A percentile compares a stretch with the other conserved stretches of the same genome.
phyloP scores from a whole-genome alignment of 345 rosid genomes.

The Litchi chinensis region DNA sequence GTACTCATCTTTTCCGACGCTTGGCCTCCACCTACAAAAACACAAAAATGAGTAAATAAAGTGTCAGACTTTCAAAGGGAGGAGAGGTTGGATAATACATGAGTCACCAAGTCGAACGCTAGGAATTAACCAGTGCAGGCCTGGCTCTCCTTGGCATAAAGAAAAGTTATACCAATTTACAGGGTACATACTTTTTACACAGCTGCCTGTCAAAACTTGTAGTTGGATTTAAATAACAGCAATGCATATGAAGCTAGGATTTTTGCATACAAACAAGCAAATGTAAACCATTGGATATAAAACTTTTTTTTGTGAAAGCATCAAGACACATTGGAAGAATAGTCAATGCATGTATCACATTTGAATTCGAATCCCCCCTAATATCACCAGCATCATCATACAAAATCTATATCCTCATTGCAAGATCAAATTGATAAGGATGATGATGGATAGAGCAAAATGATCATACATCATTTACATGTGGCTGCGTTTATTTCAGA shows the following conservation, averaged over 20 bases:
- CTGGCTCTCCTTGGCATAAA: not conserved
- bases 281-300: not conserved
- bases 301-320: not conserved
- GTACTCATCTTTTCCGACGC: constrained; percentile 59
- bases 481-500: not conserved
- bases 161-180: not conserved
- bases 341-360: not conserved
- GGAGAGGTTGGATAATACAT: too few species aligned
- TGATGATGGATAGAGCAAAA: not conserved
- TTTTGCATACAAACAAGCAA: not conserved
- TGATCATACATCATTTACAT: not conserved
- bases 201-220: not conserved
- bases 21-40: constrained; percentile 29
- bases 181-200: not conserved
- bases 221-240: not conserved
- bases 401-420: too few species aligned
- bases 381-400: not conserved
- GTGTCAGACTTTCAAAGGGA: too few species aligned
- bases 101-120: too few species aligned
- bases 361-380: not conserved
- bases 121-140: not conserved
- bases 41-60: not conserved
- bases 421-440: not conserved
- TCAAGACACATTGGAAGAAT: not conserved
- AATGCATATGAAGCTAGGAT: not conserved